Evolutionary conservation across 2,329 filamentous ascomycete species (phyloP).

Genomic region (Colletotrichum acutatum): DNA sequence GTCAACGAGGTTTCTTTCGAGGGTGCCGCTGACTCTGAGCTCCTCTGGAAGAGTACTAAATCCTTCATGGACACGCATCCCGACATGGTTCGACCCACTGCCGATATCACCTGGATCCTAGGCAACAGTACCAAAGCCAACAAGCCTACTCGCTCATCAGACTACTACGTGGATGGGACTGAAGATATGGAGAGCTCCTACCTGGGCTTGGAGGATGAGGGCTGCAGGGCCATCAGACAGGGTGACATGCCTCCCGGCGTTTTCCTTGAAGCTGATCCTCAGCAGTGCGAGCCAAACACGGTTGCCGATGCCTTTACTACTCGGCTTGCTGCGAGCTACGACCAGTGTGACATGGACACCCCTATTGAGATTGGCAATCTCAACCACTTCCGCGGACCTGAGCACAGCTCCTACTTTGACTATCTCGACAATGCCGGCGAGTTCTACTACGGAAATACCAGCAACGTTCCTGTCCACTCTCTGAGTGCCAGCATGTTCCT

Average conservation of each 20-base stretch:
- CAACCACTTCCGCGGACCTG: slow-evolving; percentile 59
- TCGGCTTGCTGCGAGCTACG: slow-evolving; percentile 54
- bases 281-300: slow-evolving; percentile 10
- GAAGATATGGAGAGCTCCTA: neutral
- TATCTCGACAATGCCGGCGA: slow-evolving; percentile 60
- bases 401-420: slow-evolving; percentile 59
- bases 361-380: slow-evolving; percentile 66
- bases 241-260: slow-evolving; percentile 38
- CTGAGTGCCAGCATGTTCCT: slow-evolving; percentile 65
- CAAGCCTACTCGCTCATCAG: slow-evolving; percentile 7
- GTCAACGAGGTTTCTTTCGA: slow-evolving; percentile 64
- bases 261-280: slow-evolving; percentile 15
- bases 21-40: slow-evolving; percentile 53
- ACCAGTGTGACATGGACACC: slow-evolving; percentile 61
- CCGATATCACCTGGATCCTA: slow-evolving; percentile 61
- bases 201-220: neutral
- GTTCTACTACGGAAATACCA: slow-evolving; percentile 59
- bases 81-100: slow-evolving; percentile 57
- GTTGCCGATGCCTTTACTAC: slow-evolving; percentile 44
- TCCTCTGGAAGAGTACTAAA: slow-evolving; percentile 57
- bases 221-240: slow-evolving; percentile 1
- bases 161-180: slow-evolving; percentile 18
- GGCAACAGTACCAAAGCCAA: slow-evolving; percentile 37
- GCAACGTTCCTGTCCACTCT: slow-evolving; percentile 63
- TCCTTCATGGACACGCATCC: slow-evolving; percentile 57